Conservation (phyloP, 805 yeast genomes). For the Wickerhamiella nectarea region DNA sequence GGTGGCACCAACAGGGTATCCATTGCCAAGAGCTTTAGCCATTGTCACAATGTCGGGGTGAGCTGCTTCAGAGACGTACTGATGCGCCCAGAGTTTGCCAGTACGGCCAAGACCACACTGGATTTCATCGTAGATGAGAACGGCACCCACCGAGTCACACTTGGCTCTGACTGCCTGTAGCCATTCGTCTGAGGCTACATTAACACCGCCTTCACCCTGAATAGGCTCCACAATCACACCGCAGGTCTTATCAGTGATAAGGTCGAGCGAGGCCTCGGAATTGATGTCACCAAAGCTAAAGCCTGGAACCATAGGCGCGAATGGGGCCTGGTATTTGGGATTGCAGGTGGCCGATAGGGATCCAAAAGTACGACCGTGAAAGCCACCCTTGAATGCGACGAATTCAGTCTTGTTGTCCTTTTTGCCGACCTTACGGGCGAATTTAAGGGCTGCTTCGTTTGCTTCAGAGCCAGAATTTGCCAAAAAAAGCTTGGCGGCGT, state of each 20-base stretch:
- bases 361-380: conserved; percentile 94
- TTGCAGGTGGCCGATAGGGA: conserved; percentile 86
- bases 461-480: conserved; percentile 70
- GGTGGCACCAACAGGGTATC: conserved; percentile 92
- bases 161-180: conserved; percentile 49
- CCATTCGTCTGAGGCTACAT: conserved; percentile 50
- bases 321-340: conserved; percentile 84
- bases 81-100: conserved; percentile 89
- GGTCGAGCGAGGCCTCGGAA: conserved; percentile 45
- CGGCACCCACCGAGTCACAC: conserved; percentile 55
- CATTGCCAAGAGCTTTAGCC: conserved; percentile 96
- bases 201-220: conserved; percentile 96
- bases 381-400: conserved; percentile 75
- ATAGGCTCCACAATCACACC: conserved; percentile 94
- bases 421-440: conserved; percentile 67
- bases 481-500: conserved; percentile 62
- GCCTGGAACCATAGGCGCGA: conserved; percentile 85
- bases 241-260: conserved; percentile 54
- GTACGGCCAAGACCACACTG: conserved; percentile 94
- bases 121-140: conserved; percentile 85
- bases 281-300: conserved; percentile 53
- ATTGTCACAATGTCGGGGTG: conserved; percentile 89
- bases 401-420: conserved; percentile 46
- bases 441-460: conserved; percentile 65
- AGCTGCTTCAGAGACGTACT: conserved; percentile 55